These are phyloP conservation scores for Boletellus dicymbophilus DNA, from an alignment of 1,284 basidiomycete genomes.

Conservation along the genomic window DNA sequence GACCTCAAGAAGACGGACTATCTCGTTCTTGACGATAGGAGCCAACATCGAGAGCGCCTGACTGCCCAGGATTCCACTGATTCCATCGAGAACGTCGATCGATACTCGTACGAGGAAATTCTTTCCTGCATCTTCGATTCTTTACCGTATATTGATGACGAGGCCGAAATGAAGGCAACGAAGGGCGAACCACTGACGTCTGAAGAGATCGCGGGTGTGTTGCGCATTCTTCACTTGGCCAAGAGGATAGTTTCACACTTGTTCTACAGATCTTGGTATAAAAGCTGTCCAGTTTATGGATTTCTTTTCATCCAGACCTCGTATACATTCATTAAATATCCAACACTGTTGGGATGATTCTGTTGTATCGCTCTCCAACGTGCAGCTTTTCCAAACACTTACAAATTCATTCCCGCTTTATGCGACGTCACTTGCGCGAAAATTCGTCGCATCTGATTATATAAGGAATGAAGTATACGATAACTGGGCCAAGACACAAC, in stretches of 20 bases:
- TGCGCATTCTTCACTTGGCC: neutral
- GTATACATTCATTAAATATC: slow-evolving; percentile 1
- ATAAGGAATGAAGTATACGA: slow-evolving; percentile 59
- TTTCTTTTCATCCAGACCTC: slow-evolving; percentile 42
- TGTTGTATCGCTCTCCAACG: slow-evolving; percentile 36
- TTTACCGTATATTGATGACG: slow-evolving; percentile 52
- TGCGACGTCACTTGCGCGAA: slow-evolving; percentile 67
- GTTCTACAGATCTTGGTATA: slow-evolving; percentile 60
- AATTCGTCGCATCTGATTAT: slow-evolving; percentile 53
- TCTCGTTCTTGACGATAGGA: slow-evolving; percentile 87
- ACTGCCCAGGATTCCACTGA: slow-evolving; percentile 2
- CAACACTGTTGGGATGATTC: slow-evolving; percentile 24
- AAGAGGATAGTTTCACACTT: neutral
- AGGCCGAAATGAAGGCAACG: slow-evolving; percentile 46
- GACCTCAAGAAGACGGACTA: slow-evolving; percentile 99
- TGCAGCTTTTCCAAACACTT: slow-evolving; percentile 68
- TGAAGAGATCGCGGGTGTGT: slow-evolving; percentile 60
- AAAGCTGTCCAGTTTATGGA: slow-evolving; percentile 75
- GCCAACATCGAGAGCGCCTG: slow-evolving; percentile 13
- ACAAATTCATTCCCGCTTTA: slow-evolving; percentile 90
- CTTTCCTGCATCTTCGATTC: slow-evolving; percentile 47
- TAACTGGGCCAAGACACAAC: slow-evolving; percentile 56
- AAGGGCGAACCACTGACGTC: slow-evolving; percentile 52
- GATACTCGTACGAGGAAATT: slow-evolving; percentile 27
- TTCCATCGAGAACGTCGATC: slow-evolving; percentile 11